Evolutionary conservation across 2,329 filamentous ascomycete genomes (phyloP).

Genomic region (Botryotinia calthae): DNA sequence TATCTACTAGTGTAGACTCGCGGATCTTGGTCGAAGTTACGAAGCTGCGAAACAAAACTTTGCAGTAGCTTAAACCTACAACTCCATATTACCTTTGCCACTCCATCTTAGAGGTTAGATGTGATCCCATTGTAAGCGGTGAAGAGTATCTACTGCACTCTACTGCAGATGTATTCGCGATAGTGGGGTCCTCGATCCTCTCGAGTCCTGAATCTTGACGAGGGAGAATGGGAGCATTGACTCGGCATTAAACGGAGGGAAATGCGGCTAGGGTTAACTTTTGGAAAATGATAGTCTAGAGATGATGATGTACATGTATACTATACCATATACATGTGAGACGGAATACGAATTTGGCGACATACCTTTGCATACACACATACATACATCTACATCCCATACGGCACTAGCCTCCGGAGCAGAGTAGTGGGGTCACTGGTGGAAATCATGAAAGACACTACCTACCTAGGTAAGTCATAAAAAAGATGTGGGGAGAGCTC

Average conservation of each 20-base stretch:
- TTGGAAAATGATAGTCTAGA: not conserved
- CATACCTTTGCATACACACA: not conserved
- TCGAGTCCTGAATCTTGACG: constrained; percentile 3
- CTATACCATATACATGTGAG: not conserved
- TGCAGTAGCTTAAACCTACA: not conserved
- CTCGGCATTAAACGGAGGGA: constrained; percentile 2
- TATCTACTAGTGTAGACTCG: not conserved
- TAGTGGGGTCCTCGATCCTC: not conserved
- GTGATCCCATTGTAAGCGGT: not conserved
- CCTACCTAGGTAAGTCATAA: not conserved
- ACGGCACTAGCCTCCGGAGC: not conserved
- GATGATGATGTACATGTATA: constrained; percentile 3
- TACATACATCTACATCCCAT: not conserved
- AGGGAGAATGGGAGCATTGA: not conserved
- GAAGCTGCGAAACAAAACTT: not conserved
- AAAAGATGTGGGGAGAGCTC: not conserved
- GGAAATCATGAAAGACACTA: not conserved
- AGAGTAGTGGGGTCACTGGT: not conserved
- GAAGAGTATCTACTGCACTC: not conserved
- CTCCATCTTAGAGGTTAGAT: not conserved
- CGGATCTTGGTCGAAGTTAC: not conserved
- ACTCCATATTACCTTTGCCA: not conserved
- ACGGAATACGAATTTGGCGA: not conserved
- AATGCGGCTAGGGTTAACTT: constrained; percentile 1
- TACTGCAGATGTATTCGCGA: constrained; percentile 10